These are phyloP conservation scores for Ceratobasidium papillatum DNA, from an alignment of 1,284 basidiomycete species.

Conservation along the genomic window DNA sequence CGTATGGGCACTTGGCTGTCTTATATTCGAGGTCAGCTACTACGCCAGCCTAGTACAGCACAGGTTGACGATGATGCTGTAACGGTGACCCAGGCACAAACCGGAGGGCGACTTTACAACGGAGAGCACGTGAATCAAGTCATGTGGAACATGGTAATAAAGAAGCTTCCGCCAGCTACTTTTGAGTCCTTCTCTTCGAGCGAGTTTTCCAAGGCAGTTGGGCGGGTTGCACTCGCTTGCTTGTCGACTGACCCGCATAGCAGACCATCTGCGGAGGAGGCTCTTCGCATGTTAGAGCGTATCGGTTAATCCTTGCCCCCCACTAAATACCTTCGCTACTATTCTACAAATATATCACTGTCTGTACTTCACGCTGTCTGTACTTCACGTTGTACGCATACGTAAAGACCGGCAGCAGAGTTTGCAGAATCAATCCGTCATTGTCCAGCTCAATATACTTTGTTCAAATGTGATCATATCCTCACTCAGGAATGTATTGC, in stretches of 20 bases:
- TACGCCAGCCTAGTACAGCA: not conserved
- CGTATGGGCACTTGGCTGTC: constrained; percentile 5
- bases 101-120: not conserved
- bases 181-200: not conserved
- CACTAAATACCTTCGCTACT: too few species aligned
- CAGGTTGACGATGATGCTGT: too few species aligned
- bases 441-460: too few species aligned
- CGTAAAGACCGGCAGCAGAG: too few species aligned
- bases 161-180: not conserved
- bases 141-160: not conserved
- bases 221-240: not conserved
- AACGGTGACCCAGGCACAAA: not conserved
- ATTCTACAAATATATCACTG: too few species aligned
- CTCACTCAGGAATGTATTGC: too few species aligned
- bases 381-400: too few species aligned
- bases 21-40: not conserved
- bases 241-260: not conserved
- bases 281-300: not conserved
- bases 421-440: too few species aligned
- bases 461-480: too few species aligned
- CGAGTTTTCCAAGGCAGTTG: not conserved
- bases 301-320: too few species aligned
- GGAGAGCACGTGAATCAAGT: not conserved
- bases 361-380: too few species aligned
- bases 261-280: not conserved